Percentiles rank a stretch among this genome's conserved stretches.
phyloP scores from a whole-genome alignment of 257 asterid species.

The Nicotiana otophora region DNA sequence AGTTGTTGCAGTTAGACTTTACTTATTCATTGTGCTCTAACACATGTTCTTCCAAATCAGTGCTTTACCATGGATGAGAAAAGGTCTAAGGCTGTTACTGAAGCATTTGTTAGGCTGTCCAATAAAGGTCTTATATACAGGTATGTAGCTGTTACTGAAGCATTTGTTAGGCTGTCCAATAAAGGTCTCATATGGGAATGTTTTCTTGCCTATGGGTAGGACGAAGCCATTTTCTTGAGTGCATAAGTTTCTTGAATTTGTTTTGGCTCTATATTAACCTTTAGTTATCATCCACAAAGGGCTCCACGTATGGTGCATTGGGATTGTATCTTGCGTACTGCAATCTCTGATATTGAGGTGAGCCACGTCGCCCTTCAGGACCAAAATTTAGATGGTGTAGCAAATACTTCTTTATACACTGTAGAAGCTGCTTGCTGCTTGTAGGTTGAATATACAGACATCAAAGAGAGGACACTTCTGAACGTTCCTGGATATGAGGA shows the following conservation, averaged over 20 bases:
- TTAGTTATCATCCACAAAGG: conserved; percentile 30
- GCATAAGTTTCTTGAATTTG: neutral
- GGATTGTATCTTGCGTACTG: conserved; percentile 81
- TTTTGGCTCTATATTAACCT: neutral
- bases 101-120: conserved; percentile 83
- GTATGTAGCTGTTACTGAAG: conserved; percentile 86
- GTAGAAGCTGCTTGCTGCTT: conserved; percentile 18
- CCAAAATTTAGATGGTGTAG: neutral
- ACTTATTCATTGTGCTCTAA: neutral
- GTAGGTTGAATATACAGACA: conserved; percentile 74
- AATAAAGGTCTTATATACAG: conserved; percentile 78
- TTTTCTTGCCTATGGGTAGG: too few relatives aligned
- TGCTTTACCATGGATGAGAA: conserved; percentile 91
- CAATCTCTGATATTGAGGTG: conserved; percentile 96
- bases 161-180: conserved; percentile 73
- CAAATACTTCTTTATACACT: neutral
- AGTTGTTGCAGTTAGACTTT: neutral
- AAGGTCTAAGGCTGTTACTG: conserved; percentile 79
- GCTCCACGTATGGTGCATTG: conserved; percentile 87
- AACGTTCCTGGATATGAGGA: conserved; percentile 64
- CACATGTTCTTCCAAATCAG: conserved; percentile 23
- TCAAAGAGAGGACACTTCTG: conserved; percentile 56
- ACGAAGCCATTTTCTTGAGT: neutral
- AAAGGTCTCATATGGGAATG: conserved; percentile 52
- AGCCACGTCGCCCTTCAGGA: neutral